Evolutionary conservation across 768 basidiomycete genomes (phyloP), one percentile per base, ranked within the genome.

Genomic region (Pleurotus tuber-regium): DNA sequence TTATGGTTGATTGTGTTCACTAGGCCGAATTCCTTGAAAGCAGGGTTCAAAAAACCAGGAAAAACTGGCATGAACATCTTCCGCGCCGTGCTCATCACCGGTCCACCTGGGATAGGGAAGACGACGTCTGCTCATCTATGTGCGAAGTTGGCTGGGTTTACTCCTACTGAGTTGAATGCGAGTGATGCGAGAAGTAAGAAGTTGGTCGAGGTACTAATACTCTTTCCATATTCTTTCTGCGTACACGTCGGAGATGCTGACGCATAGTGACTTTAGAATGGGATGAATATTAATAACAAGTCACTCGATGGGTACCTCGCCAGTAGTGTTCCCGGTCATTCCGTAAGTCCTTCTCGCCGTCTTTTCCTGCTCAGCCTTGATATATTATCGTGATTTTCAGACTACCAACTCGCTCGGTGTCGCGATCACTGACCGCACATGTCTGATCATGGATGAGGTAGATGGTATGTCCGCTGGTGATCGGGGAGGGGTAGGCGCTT

Each of bases 391-490:
- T 30, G 8, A 16, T 10, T 65, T 63, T 50, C 52, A 80, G 84
- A 68, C 68, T 18, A 83, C 80, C 7, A 91, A 89, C 55, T 79
- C 82, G 1, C 70, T 81, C 1, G 94, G 89, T 2, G 74, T 95
- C 2, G 63, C 72, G 12, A 84, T 98, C 57, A 93, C 89, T 0
- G 81, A 89, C 59, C 82, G 76, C 64, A 82, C 89, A 0, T 92
- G 93, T 57, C 73, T 99, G 39, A 98, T 99, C 64, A 98, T 99
- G 96, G 97, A 99, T 61, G 97, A 99, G 65, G 96, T 98, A 2
- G 97, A 99, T 58, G 97, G 97, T 1, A 99, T 98, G 95, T 96
- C 93, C 4, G 90, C 91, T 2, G 97, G 97, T 14, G 97, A 99
- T 67, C 79, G 97, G 39, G 97, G 97, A 12, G 97, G 97, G 50